Evolutionary conservation across 1,284 basidiomycete species (phyloP).

Genomic region (Marasmius fiardii): DNA sequence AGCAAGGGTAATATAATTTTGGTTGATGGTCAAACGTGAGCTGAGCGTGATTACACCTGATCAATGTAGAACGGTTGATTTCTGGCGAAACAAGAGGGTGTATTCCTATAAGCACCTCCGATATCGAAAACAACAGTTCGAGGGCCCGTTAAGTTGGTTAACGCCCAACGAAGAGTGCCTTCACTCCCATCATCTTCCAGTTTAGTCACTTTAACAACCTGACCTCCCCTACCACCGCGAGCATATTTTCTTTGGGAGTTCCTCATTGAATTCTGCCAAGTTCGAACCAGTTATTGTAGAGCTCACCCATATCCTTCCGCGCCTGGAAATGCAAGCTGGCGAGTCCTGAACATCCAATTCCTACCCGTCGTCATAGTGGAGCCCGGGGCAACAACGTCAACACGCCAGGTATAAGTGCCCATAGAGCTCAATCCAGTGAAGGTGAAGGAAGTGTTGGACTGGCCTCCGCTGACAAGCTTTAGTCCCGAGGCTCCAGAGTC

Average conservation of each 20-base stretch:
- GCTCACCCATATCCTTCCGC: conserved; percentile 9
- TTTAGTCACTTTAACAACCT: conserved; percentile 8
- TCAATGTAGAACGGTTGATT: neutral
- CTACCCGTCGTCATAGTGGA: neutral
- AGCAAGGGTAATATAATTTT: conserved; percentile 7
- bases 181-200: conserved; percentile 5
- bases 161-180: neutral
- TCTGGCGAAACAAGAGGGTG: neutral
- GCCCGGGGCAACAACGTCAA: neutral
- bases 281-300: too few relatives aligned
- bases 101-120: conserved; percentile 6
- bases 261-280: neutral
- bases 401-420: conserved; percentile 6
- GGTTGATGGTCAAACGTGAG: conserved; percentile 3
- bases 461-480: neutral
- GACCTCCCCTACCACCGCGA: conserved; percentile 4
- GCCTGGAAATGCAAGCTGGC: conserved; percentile 9
- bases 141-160: neutral
- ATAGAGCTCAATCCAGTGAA: neutral
- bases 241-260: conserved; percentile 4
- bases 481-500: neutral
- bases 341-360: conserved; percentile 4
- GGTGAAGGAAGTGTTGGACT: neutral
- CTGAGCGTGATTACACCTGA: conserved; percentile 6
- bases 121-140: conserved; percentile 11